phyloP scores from a whole-genome alignment of 805 yeast species.

The Komagataella ulmi region DNA sequence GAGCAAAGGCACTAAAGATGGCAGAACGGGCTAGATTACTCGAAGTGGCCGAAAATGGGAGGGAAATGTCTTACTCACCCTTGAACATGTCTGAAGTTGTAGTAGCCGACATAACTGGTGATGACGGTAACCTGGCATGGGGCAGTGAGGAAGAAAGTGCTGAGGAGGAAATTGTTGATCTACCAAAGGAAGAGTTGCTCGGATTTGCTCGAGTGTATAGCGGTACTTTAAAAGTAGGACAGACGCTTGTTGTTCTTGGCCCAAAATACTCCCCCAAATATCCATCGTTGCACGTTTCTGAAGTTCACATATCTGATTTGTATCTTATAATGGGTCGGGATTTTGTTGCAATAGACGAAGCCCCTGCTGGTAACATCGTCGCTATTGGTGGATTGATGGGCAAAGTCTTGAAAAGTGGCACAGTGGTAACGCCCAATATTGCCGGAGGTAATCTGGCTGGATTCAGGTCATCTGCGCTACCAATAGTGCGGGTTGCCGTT shows the following conservation, averaged over 20 bases:
- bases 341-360: constrained; percentile 57
- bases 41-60: not conserved
- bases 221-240: constrained; percentile 70
- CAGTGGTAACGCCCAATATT: constrained; percentile 45
- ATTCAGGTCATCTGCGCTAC: constrained; percentile 63
- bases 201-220: constrained; percentile 86
- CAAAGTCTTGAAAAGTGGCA: constrained; percentile 74
- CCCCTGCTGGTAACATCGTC: constrained; percentile 91
- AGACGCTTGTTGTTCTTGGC: constrained; percentile 61
- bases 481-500: constrained; percentile 89
- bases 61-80: not conserved
- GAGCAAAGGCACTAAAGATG: constrained; percentile 57
- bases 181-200: constrained; percentile 49
- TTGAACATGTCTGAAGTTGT: constrained; percentile 9
- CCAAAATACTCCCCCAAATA: constrained; percentile 73
- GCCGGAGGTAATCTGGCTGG: constrained; percentile 71
- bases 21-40: constrained; percentile 26
- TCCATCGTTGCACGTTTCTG: constrained; percentile 40
- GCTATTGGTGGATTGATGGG: constrained; percentile 90
- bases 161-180: constrained; percentile 27
- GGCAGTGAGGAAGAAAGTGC: constrained; percentile 36
- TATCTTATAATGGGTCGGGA: constrained; percentile 90
- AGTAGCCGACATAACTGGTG: constrained; percentile 18
- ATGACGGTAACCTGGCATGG: constrained; percentile 35
- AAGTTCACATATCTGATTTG: constrained; percentile 51